A percentile compares a stretch with the other conserved stretches of the same genome.
phyloP scores from a whole-genome alignment of 176 grass and related monocot species.

The Triticum urartu region DNA sequence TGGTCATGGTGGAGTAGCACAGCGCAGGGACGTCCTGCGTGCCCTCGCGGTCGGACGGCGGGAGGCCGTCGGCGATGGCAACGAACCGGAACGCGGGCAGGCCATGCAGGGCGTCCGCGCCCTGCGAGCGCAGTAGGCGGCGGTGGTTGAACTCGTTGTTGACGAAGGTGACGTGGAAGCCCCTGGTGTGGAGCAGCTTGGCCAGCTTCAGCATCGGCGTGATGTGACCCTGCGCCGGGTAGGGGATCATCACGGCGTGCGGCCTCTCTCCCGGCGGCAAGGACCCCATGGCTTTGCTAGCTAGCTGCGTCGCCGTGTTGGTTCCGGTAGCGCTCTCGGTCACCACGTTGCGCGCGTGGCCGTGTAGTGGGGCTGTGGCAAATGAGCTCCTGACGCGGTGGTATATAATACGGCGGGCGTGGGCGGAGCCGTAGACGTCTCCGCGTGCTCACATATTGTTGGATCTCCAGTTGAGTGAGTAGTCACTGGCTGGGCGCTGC shows the following conservation, averaged over 20 bases:
- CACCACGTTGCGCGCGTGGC: too few relatives aligned
- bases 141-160: slow-evolving; percentile 63
- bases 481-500: too few relatives aligned
- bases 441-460: too few relatives aligned
- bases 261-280: not conserved
- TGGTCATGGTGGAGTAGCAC: slow-evolving; percentile 40
- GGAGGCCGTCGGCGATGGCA: slow-evolving; percentile 42
- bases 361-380: not conserved
- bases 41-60: slow-evolving; percentile 33
- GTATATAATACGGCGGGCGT: not conserved
- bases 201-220: slow-evolving; percentile 69
- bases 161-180: slow-evolving; percentile 68
- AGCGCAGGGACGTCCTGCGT: slow-evolving; percentile 44
- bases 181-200: slow-evolving; percentile 56
- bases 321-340: too few relatives aligned
- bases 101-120: slow-evolving; percentile 8
- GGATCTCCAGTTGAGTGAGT: not conserved
- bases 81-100: slow-evolving; percentile 26
- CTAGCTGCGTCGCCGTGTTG: not conserved
- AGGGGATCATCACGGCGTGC: slow-evolving; percentile 59
- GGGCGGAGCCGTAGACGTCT: not conserved
- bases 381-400: not conserved
- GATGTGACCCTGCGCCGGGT: slow-evolving; percentile 57
- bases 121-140: slow-evolving; percentile 16
- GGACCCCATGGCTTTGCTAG: slow-evolving; percentile 26